These are phyloP conservation scores for Microthyrium microscopicum DNA, from an alignment of 2,329 filamentous ascomycete species.

Conservation along the genomic window DNA sequence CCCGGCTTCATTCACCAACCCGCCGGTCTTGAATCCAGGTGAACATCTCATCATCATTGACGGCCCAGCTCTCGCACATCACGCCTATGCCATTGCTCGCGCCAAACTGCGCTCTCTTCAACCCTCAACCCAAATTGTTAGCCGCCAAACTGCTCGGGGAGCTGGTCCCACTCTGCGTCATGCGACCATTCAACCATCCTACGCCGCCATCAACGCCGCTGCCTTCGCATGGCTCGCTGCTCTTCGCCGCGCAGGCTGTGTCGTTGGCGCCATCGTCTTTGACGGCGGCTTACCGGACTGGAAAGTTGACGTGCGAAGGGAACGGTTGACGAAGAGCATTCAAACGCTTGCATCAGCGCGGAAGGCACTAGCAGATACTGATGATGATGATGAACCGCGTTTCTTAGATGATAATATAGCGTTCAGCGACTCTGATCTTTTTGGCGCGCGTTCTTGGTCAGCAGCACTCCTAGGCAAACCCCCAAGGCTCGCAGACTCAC, in stretches of 20 bases:
- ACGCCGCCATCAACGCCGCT: conserved; percentile 1
- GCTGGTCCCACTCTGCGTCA: too few relatives aligned
- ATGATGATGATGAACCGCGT: too few relatives aligned
- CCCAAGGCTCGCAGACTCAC: conserved; percentile 5
- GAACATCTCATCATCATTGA: conserved; percentile 5
- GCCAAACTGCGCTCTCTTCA: background rate
- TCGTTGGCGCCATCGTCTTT: conserved; percentile 7
- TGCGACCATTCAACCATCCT: too few relatives aligned
- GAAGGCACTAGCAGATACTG: too few relatives aligned
- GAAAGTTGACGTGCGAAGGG: conserved; percentile 2
- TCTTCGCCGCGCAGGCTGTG: conserved; percentile 3
- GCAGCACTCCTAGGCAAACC: too few relatives aligned
- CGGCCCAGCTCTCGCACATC: conserved; percentile 8
- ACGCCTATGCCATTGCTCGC: conserved; percentile 5
- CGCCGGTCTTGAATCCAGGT: background rate
- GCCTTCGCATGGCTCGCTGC: background rate
- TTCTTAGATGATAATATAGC: too few relatives aligned
- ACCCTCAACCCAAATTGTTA: too few relatives aligned
- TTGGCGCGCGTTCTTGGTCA: too few relatives aligned
- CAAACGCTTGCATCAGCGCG: too few relatives aligned
- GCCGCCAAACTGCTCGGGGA: too few relatives aligned
- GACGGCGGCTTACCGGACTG: conserved; percentile 5
- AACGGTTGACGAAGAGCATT: conserved; percentile 3
- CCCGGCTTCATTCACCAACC: background rate
- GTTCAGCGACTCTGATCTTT: too few relatives aligned